These are phyloP conservation scores for Salix koriyanagi DNA, from an alignment of 345 rosid species.

Conservation along the genomic window DNA sequence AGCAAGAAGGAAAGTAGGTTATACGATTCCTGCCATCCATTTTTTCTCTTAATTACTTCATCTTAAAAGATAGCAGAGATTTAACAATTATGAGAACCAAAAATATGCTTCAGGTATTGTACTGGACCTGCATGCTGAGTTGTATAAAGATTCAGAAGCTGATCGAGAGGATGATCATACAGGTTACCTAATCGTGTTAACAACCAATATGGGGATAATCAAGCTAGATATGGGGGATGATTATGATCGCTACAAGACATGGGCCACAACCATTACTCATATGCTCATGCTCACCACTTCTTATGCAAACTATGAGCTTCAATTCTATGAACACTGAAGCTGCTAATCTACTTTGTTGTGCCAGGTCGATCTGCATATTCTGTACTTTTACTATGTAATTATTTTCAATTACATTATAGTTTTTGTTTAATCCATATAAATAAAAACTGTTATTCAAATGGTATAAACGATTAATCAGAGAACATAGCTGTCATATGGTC, in stretches of 20 bases:
- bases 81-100: background rate
- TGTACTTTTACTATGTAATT: slow-evolving; percentile 19
- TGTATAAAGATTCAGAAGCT: slow-evolving; percentile 12
- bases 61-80: background rate
- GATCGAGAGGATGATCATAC: background rate
- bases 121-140: slow-evolving; percentile 54
- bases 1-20: slow-evolving; percentile 65
- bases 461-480: too few species aligned
- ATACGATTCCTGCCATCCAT: background rate
- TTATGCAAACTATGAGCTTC: slow-evolving; percentile 43
- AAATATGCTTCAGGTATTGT: slow-evolving; percentile 46
- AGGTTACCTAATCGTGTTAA: slow-evolving; percentile 63
- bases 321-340: slow-evolving; percentile 38
- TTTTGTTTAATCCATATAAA: slow-evolving; percentile 3
- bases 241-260: slow-evolving; percentile 54
- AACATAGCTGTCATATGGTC: too few species aligned
- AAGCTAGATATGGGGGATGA: slow-evolving; percentile 88
- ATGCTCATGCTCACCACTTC: slow-evolving; percentile 69
- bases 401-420: slow-evolving; percentile 8
- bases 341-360: background rate
- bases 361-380: background rate
- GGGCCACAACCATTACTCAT: slow-evolving; percentile 67
- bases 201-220: slow-evolving; percentile 53
- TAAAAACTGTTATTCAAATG: background rate
- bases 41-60: background rate